phyloP scores from a whole-genome alignment of 352 stramenopile genomes.

The Globisporangium splendens region DNA sequence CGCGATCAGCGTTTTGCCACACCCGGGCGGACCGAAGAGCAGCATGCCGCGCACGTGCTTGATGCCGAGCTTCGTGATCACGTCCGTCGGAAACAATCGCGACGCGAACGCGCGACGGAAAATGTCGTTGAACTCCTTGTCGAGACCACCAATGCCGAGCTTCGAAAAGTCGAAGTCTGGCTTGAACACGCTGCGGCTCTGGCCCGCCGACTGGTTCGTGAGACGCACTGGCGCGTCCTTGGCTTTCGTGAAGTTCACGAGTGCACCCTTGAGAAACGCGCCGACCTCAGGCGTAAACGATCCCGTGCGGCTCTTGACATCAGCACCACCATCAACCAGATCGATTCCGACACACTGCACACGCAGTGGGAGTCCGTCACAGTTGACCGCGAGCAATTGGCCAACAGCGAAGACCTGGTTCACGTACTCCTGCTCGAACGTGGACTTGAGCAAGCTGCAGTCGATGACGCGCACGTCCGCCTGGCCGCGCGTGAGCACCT shows the following conservation, averaged over 20 bases:
- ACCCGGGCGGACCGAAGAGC: conserved; percentile 84
- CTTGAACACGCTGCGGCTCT: conserved; percentile 89
- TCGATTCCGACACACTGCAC: conserved; percentile 58
- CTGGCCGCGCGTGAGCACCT: conserved; percentile 69
- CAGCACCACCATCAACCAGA: conserved; percentile 37
- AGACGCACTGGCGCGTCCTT: conserved; percentile 76
- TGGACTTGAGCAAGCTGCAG: conserved; percentile 60
- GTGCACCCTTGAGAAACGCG: conserved; percentile 55
- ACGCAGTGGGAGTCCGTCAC: conserved; percentile 60
- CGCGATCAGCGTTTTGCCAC: conserved; percentile 98
- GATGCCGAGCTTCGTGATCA: conserved; percentile 98
- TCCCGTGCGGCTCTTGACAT: conserved; percentile 17
- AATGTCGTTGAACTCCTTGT: conserved; percentile 99
- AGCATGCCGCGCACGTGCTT: conserved; percentile 97
- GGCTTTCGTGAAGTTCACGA: conserved; percentile 76
- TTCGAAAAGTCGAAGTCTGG: conserved; percentile 98
- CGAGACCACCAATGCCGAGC: conserved; percentile 97
- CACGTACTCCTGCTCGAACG: conserved; percentile 69
- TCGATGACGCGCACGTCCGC: conserved; percentile 60
- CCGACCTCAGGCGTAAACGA: conserved; percentile 43
- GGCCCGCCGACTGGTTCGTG: conserved; percentile 75
- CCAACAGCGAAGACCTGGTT: conserved; percentile 74
- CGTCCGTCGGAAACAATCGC: conserved; percentile 94
- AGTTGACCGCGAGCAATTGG: conserved; percentile 67
- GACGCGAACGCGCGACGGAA: conserved; percentile 98